Evolutionary conservation across 2,329 filamentous ascomycete genomes (phyloP).

Genomic region (Aureobasidium sp.): DNA sequence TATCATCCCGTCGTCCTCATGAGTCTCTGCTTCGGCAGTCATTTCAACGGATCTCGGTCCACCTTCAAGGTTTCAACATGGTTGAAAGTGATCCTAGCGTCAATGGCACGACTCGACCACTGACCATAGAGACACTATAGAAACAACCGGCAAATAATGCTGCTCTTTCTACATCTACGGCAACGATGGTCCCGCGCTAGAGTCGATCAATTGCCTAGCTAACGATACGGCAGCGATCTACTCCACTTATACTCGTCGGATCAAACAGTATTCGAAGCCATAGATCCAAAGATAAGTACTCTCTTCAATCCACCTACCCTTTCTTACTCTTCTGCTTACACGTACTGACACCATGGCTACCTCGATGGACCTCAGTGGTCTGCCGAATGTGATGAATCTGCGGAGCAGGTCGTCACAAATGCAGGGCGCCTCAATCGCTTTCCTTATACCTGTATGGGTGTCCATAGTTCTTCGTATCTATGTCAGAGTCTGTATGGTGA

Average conservation of each 20-base stretch:
- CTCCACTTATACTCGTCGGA: background rate
- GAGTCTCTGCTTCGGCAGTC: slow-evolving; percentile 2
- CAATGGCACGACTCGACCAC: background rate
- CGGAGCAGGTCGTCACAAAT: background rate
- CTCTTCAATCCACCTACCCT: background rate
- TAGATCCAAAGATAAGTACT: background rate
- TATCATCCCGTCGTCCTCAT: background rate
- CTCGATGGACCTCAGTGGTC: background rate
- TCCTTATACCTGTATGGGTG: slow-evolving; percentile 12
- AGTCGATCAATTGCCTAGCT: background rate
- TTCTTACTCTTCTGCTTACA: background rate
- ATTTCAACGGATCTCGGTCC: background rate
- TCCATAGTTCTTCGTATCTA: slow-evolving; percentile 13
- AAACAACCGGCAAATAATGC: background rate
- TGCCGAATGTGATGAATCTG: background rate
- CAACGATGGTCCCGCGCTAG: background rate
- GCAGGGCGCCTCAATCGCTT: background rate
- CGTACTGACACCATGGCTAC: background rate
- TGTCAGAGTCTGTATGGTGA: slow-evolving; percentile 10
- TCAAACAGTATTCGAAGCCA: background rate
- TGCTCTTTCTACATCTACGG: background rate
- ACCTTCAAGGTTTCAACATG: background rate
- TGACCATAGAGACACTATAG: background rate
- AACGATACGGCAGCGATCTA: background rate
- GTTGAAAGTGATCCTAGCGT: background rate